Base-by-base conservation (phyloP, 352 stramenopile species). In the Phytophthora sansomeana region DNA sequence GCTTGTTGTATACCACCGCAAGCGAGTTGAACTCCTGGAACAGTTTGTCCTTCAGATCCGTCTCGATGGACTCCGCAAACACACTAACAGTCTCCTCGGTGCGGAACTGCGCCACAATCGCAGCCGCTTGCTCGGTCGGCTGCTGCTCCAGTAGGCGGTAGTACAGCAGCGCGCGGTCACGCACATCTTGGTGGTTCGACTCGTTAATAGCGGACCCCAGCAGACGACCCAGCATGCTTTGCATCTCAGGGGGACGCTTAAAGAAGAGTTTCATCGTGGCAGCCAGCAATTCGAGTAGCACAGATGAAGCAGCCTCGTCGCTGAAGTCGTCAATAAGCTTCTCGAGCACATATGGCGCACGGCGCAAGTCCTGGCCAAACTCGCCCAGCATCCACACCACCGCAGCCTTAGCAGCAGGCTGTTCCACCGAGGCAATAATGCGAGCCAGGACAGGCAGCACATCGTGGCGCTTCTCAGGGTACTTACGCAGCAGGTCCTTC, bases 211-310 rank as follows among this genome's bases (percentile, higher is more conserved):
- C 95, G 14, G 89, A 85, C 21, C 91, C 84, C 52, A 99, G 83
- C 36, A 99, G 80, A 19, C 95, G 85, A 5, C 97, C 97, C 26
- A 99, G 81, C 97, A 99, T 99, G 38, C 82, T 90, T 75, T 99
- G 96, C 86, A 98, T 93, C 86, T 99, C 97, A 1, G 97, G 96
- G 35, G 97, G 93, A n/a, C 97, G 89, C 75, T 98, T 93, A 78
- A 99, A 99, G 75, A 99, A 99, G 6, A 99, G 82, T 76, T 99
- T 99, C 72, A 99, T 91, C 5, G 95, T 92, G n/a, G 94, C 92
- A 21, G 86, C 98, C 19, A 99, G 83, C 44, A 99, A 75, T 62
- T 98, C 89, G 47, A 98, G 80, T 62, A 98, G 97, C 14, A 99
- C 93, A 0, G 79, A 75, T 3, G 87, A 75, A 44, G 93, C 86